These are phyloP conservation scores for Maudiozyma serrabonitensis DNA, from an alignment of 805 yeast species.

Conservation along the genomic window DNA sequence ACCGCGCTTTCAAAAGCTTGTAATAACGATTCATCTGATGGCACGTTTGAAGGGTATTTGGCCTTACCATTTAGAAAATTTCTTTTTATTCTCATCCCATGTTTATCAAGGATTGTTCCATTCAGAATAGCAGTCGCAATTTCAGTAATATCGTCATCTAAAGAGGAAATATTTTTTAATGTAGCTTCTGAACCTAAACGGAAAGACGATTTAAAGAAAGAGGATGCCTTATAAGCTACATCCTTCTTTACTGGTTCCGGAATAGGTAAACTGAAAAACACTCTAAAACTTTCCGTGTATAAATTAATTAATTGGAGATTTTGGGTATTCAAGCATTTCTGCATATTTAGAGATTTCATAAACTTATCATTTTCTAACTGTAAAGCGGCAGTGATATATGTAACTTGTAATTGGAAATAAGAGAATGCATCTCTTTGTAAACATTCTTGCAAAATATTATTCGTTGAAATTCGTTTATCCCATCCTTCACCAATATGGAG, in stretches of 20 bases:
- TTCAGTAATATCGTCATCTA: constrained; percentile 19
- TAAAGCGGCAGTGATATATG: constrained; percentile 24
- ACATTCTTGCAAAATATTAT: constrained; percentile 4
- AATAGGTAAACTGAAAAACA: constrained; percentile 26
- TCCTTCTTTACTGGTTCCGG: constrained; percentile 17
- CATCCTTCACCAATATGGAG: constrained; percentile 17
- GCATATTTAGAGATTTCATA: constrained; percentile 17
- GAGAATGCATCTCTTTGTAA: constrained; percentile 3
- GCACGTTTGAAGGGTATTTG: constrained; percentile 7
- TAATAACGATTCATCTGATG: constrained; percentile 4
- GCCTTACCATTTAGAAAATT: constrained; percentile 1
- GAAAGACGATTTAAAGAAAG: constrained; percentile 26
- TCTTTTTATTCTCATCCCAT: constrained; percentile 10
- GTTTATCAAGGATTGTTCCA: constrained; percentile 16
- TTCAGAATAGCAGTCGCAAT: constrained; percentile 21
- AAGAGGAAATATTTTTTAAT: constrained; percentile 14
- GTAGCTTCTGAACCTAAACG: constrained; percentile 21
- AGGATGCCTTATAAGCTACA: constrained; percentile 23
- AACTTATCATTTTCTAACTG: constrained; percentile 27
- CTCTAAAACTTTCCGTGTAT: constrained; percentile 31
- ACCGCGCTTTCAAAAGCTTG: not conserved
- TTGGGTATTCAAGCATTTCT: constrained; percentile 7
- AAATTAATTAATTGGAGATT: constrained; percentile 23
- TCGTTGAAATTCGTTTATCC: constrained; percentile 11
- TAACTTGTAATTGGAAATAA: constrained; percentile 18